A percentile compares a stretch with the other conserved stretches of the same genome.
phyloP scores from a whole-genome alignment of 352 stramenopile genomes.

The Globisporangium apiculatum region DNA sequence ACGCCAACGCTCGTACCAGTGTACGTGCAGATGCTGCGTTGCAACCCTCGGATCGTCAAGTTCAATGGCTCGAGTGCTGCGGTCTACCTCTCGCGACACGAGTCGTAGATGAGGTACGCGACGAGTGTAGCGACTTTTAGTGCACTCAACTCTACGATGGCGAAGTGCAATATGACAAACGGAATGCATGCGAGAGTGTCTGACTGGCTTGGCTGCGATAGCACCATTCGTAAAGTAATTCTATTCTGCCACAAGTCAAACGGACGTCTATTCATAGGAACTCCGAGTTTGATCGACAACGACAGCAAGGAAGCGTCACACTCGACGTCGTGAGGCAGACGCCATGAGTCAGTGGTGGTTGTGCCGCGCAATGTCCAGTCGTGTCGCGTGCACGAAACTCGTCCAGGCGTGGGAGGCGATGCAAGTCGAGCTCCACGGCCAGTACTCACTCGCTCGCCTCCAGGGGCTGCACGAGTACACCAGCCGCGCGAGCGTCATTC shows the following conservation, averaged over 20 bases:
- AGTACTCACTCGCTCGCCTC: constrained; percentile 18
- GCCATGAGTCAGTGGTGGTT: too few species aligned
- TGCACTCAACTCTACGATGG: too few species aligned
- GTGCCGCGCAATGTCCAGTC: background rate
- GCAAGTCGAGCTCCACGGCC: constrained; percentile 33
- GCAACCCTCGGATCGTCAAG: constrained; percentile 36
- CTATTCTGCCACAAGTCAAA: too few species aligned
- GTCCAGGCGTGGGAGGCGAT: constrained; percentile 17
- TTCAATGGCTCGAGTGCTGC: constrained; percentile 48
- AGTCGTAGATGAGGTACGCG: constrained; percentile 7
- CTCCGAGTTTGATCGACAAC: too few species aligned
- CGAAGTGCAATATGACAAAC: too few species aligned
- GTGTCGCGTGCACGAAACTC: background rate
- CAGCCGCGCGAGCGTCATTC: background rate
- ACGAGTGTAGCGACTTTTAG: too few species aligned
- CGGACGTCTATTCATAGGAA: too few species aligned
- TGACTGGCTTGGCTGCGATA: background rate
- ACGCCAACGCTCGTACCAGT: constrained; percentile 20
- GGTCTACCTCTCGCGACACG: constrained; percentile 43
- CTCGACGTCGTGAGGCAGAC: too few species aligned
- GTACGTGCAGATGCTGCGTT: constrained; percentile 32
- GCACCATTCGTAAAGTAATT: background rate
- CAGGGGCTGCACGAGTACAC: background rate
- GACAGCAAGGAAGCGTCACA: too few species aligned
- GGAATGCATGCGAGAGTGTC: background rate